These are phyloP conservation scores for Ricinus communis DNA, from an alignment of 345 rosid genomes.

Conservation along the genomic window DNA sequence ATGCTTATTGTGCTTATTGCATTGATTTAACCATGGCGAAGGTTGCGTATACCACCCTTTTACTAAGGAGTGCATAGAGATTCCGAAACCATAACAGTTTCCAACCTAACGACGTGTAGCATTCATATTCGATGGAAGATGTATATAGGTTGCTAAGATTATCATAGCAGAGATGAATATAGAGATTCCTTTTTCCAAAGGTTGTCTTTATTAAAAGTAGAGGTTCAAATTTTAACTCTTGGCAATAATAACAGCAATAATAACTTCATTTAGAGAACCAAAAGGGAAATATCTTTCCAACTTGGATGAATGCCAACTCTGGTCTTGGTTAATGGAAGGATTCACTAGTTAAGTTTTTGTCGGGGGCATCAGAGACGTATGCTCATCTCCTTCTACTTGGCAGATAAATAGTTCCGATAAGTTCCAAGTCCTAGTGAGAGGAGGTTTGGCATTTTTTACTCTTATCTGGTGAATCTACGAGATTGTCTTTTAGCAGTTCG, in stretches of 20 bases:
- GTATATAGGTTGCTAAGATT: slow-evolving; percentile 65
- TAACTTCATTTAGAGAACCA: slow-evolving; percentile 31
- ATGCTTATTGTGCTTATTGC: slow-evolving; percentile 54
- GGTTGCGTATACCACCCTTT: slow-evolving; percentile 58
- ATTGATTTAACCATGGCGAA: slow-evolving; percentile 47
- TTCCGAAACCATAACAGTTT: too few relatives aligned
- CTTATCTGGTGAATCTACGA: slow-evolving; percentile 14
- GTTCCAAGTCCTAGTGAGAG: slow-evolving; percentile 13
- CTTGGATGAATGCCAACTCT: background rate
- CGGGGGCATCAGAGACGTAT: background rate
- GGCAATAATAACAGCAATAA: slow-evolving; percentile 36
- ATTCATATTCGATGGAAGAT: slow-evolving; percentile 69
- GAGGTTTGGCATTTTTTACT: background rate
- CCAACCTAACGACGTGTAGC: slow-evolving; percentile 45
- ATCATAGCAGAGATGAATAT: slow-evolving; percentile 25
- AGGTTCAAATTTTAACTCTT: slow-evolving; percentile 54
- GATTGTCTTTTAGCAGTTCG: slow-evolving; percentile 25
- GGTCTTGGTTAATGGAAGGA: slow-evolving; percentile 28
- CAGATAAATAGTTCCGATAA: slow-evolving; percentile 23
- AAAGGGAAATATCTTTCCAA: slow-evolving; percentile 11
- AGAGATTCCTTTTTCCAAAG: slow-evolving; percentile 7
- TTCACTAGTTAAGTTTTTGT: slow-evolving; percentile 26
- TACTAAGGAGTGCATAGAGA: slow-evolving; percentile 38
- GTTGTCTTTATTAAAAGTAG: slow-evolving; percentile 26
- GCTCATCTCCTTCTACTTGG: slow-evolving; percentile 31